Percentiles rank a stretch among this genome's conserved stretches.
Conservation (phyloP, 306 rosid genomes). For the Canavalia ensiformis region DNA sequence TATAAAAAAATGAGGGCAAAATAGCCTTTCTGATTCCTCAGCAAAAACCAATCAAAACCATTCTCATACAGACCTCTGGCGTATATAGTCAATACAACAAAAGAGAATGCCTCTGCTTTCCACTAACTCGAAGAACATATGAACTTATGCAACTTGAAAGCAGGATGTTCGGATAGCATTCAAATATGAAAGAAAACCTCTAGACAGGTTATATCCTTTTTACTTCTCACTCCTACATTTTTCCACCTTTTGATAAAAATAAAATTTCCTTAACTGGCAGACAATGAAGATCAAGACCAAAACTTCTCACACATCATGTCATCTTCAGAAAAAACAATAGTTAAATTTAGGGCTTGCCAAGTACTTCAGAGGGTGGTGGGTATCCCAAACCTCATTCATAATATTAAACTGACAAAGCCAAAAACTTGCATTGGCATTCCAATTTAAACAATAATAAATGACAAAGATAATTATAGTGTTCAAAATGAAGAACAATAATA, state of each 20-base stretch:
- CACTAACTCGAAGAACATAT: background rate
- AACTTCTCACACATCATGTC: background rate
- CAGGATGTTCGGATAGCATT: background rate
- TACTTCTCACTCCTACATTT: background rate
- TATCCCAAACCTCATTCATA: background rate
- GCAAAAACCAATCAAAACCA: background rate
- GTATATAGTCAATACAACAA: background rate
- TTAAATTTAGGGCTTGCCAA: background rate
- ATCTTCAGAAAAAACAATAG: background rate
- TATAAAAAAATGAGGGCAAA: background rate
- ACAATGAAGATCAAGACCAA: background rate
- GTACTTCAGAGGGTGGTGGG: background rate
- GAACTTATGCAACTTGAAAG: background rate
- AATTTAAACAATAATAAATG: background rate
- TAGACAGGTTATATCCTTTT: background rate
- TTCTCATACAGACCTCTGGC: background rate
- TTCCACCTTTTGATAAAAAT: background rate
- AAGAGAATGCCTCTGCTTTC: background rate
- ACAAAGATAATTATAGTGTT: background rate
- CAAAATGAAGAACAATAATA: background rate
- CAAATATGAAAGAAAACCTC: background rate
- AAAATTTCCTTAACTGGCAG: background rate
- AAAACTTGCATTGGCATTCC: background rate
- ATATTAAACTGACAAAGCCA: constrained; percentile 18
- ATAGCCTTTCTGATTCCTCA: background rate